phyloP scores from a whole-genome alignment of 495 filamentous ascomycete genomes.

The Penicillium chermesinum region DNA sequence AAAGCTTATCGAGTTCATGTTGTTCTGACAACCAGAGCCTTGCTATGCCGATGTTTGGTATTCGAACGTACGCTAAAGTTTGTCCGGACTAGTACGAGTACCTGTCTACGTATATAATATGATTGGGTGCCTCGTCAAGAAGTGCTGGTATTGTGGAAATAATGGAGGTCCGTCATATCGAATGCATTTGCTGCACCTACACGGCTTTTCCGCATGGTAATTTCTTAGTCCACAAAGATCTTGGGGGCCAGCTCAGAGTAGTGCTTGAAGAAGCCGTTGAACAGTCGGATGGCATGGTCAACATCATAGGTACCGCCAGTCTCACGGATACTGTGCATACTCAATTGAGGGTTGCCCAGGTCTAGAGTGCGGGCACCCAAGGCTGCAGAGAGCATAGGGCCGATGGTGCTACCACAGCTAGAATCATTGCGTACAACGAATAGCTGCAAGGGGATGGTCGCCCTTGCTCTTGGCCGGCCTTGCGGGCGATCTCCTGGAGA shows the following conservation, averaged over 20 bases:
- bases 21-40: too few relatives aligned
- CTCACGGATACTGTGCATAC: conserved; percentile 97
- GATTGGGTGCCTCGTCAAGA: too few relatives aligned
- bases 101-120: too few relatives aligned
- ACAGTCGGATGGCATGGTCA: conserved; percentile 77
- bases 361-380: conserved; percentile 86
- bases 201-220: neutral
- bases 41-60: too few relatives aligned
- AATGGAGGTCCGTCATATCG: too few relatives aligned
- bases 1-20: too few relatives aligned
- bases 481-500: conserved; percentile 76
- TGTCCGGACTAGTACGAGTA: too few relatives aligned
- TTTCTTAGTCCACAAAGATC: conserved; percentile 66
- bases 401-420: conserved; percentile 91
- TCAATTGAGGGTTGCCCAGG: conserved; percentile 90
- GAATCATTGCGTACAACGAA: conserved; percentile 97
- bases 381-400: conserved; percentile 84
- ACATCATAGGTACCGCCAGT: conserved; percentile 84
- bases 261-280: conserved; percentile 79
- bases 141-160: too few relatives aligned
- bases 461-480: conserved; percentile 45
- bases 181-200: too few relatives aligned
- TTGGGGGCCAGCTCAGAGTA: conserved; percentile 68
- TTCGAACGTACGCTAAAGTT: too few relatives aligned
- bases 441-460: conserved; percentile 78